A percentile compares a stretch with the other conserved stretches of the same genome.
Conservation (phyloP, 495 filamentous ascomycete species). For the Jackrogersella minutella region DNA sequence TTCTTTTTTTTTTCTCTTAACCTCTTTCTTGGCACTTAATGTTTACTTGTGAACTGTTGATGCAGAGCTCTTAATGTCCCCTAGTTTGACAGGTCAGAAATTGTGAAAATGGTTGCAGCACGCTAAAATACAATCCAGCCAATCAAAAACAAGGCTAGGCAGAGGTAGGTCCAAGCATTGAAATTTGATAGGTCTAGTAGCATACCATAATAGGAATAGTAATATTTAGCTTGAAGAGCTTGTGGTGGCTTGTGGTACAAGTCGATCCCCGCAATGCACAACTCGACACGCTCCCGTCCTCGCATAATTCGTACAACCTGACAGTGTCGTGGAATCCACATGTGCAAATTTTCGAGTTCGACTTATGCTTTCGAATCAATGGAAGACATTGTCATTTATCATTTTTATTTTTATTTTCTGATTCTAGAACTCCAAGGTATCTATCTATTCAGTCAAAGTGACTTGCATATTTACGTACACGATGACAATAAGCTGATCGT, state of each 20-base stretch:
- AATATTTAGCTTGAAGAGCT: neutral
- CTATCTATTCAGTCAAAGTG: no score
- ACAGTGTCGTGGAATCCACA: neutral
- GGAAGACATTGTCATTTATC: neutral
- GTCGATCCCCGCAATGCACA: conserved; percentile 33
- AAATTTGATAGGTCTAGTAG: neutral
- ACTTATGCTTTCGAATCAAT: neutral
- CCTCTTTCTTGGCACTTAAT: conserved; percentile 15
- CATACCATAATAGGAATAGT: neutral
- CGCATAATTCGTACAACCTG: conserved; percentile 17
- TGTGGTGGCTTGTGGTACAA: neutral
- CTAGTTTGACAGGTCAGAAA: conserved; percentile 32
- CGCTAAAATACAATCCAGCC: conserved; percentile 8
- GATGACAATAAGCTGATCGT: neutral
- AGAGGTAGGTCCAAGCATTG: conserved; percentile 2
- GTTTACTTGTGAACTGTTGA: conserved; percentile 44
- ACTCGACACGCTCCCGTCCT: conserved; percentile 11
- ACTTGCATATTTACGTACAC: no score
- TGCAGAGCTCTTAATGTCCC: conserved; percentile 16
- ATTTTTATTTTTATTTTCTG: neutral
- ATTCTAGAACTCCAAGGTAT: neutral
- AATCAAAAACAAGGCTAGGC: neutral
- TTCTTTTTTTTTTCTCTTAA: conserved; percentile 12
- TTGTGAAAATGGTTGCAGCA: conserved; percentile 36
- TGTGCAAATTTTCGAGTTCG: neutral